Base-by-base conservation (phyloP, 2,329 filamentous ascomycete species). In the Paraconiothyrium sp. region DNA sequence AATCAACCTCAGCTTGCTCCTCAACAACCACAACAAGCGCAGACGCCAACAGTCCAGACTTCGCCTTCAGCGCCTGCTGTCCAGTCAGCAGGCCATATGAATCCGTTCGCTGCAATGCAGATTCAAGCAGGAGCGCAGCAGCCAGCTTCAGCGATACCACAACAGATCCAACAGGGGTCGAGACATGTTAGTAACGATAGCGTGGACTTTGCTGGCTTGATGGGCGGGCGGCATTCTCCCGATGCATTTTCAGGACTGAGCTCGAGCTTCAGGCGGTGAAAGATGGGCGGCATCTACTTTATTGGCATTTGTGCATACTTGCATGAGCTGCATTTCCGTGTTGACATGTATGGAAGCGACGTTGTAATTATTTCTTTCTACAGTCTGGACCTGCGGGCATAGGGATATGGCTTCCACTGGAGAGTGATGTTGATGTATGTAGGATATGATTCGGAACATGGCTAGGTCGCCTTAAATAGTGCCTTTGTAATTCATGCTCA, bases 241-340 rank as follows among this genome's bases (percentile, higher is more conserved):
- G 91, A 94, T 77, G 91, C 91, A 14, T 94, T 93, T 83, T 88
- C 91, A 2, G 91, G 89, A 54, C 81, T 94, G 65, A 92, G 90
- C 71, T 88, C 90, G 49, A 78, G 79, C 60, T 83, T 75, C 59
- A 65, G 76, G 60, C 67, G 75, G 49, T 78, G 54, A 69, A 50
- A 22, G 51, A 14, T n/a, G 4, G 22, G 27, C 8, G 27, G 32
- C 34, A 44, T 20, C 14, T 32, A 39, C 41, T 47, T 46, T 56
- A 54, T 55, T 30, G 27, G 54, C 57, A 57, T 50, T 35, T 57
- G 32, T 62, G 52, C 57, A 57, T 60, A 54, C 37, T 49, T 41
- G 60, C 56, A 56, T 59, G 47, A 44, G 47, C 37, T 55, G 52
- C 60, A 62, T 59, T 24, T 35, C 46, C 10, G 44, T 32, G 51